These are phyloP conservation scores for Tuctoria greenei DNA, from an alignment of 176 grass and related monocot genomes.

Conservation along the genomic window DNA sequence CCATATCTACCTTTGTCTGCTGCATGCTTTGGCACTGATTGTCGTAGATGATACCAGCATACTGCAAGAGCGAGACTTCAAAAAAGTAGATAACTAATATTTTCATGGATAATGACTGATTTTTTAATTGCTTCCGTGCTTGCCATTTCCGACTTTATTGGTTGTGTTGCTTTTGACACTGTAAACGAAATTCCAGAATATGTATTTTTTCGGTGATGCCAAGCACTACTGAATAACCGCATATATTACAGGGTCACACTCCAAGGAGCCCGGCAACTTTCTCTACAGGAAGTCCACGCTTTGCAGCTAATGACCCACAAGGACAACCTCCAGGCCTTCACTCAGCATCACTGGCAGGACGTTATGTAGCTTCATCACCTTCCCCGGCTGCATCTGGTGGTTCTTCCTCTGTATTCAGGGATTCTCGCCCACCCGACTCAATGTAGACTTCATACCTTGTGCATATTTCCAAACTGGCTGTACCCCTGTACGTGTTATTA, in stretches of 20 bases:
- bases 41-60: background rate
- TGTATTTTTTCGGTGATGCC: background rate
- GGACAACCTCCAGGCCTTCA: slow-evolving; percentile 44
- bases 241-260: slow-evolving; percentile 48
- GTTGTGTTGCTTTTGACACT: background rate
- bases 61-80: background rate
- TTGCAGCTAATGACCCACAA: slow-evolving; percentile 52
- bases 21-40: background rate
- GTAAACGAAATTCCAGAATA: slow-evolving; percentile 1
- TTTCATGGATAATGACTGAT: background rate
- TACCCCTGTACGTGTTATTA: background rate
- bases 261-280: slow-evolving; percentile 52
- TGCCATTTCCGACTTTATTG: background rate
- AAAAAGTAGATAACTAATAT: background rate
- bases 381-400: slow-evolving; percentile 80
- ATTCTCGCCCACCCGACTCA: slow-evolving; percentile 53
- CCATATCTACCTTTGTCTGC: background rate
- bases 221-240: background rate
- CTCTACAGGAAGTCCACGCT: slow-evolving; percentile 60
- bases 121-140: background rate
- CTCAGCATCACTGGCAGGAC: slow-evolving; percentile 50
- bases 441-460: background rate
- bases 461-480: background rate
- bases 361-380: slow-evolving; percentile 65
- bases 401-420: slow-evolving; percentile 64